These are phyloP conservation scores for Pichia kluyveri DNA, from an alignment of 805 yeast species.

Conservation along the genomic window DNA sequence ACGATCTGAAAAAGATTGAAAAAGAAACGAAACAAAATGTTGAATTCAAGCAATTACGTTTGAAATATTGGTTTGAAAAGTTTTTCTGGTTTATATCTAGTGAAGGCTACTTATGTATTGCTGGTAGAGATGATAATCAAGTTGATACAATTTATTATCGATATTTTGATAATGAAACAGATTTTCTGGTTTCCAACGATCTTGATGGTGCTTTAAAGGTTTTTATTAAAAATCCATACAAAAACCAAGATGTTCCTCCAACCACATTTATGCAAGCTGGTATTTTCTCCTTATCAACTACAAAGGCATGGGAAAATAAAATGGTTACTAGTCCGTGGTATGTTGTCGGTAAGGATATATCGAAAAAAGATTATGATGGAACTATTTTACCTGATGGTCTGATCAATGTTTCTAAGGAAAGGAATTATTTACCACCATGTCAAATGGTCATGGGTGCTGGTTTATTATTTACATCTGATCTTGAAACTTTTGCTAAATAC, in stretches of 20 bases:
- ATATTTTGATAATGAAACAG: slow-evolving; percentile 61
- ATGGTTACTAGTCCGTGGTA: slow-evolving; percentile 79
- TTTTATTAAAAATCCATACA: slow-evolving; percentile 70
- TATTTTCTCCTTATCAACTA: slow-evolving; percentile 66
- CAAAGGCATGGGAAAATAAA: slow-evolving; percentile 87
- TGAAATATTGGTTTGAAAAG: slow-evolving; percentile 88
- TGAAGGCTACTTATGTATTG: slow-evolving; percentile 79
- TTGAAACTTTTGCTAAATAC: slow-evolving; percentile 33
- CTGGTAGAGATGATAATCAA: slow-evolving; percentile 78
- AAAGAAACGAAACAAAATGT: slow-evolving; percentile 42
- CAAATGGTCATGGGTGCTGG: slow-evolving; percentile 88
- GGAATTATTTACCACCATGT: slow-evolving; percentile 61
- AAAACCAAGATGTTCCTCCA: slow-evolving; percentile 70
- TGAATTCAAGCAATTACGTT: slow-evolving; percentile 49
- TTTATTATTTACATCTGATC: slow-evolving; percentile 64
- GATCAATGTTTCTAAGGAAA: slow-evolving; percentile 45
- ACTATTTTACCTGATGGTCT: slow-evolving; percentile 52
- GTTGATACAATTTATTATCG: slow-evolving; percentile 72
- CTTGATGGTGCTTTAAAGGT: slow-evolving; percentile 67
- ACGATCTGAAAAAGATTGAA: slow-evolving; percentile 59
- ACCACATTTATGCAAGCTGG: slow-evolving; percentile 87
- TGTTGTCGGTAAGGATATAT: slow-evolving; percentile 58
- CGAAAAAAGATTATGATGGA: slow-evolving; percentile 57
- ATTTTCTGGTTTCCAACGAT: slow-evolving; percentile 66
- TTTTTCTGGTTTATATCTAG: slow-evolving; percentile 89